Percentiles rank a stretch among this genome's conserved stretches.
phyloP scores from a whole-genome alignment of 1,139 yeast species.

The Torulaspora pretoriensis region DNA sequence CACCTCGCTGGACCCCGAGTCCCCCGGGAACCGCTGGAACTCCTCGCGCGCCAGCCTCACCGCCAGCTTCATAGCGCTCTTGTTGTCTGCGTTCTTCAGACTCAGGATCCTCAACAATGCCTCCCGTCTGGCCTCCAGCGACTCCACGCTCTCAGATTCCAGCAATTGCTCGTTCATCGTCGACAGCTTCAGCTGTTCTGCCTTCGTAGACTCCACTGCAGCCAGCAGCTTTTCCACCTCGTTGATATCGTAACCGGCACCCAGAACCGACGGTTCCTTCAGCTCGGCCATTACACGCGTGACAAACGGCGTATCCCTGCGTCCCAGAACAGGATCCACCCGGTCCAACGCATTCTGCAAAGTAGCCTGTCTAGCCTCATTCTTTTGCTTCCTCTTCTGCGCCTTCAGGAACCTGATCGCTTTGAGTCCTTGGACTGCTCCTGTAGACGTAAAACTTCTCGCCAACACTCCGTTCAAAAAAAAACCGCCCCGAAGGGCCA shows the following conservation, averaged over 20 bases:
- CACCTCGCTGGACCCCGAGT: conserved; percentile 92
- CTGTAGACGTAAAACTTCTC: conserved; percentile 9
- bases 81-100: conserved; percentile 63
- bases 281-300: conserved; percentile 62
- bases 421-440: conserved; percentile 24
- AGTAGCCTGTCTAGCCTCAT: conserved; percentile 36
- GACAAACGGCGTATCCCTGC: conserved; percentile 61
- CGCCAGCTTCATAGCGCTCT: conserved; percentile 58
- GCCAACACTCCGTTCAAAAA: background rate
- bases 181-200: conserved; percentile 39
- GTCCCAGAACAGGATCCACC: conserved; percentile 82
- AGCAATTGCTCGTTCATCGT: conserved; percentile 27
- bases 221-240: conserved; percentile 73
- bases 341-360: conserved; percentile 29
- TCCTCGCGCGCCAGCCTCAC: conserved; percentile 65
- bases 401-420: conserved; percentile 34
- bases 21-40: conserved; percentile 80
- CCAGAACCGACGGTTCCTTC: conserved; percentile 55
- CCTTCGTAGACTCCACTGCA: conserved; percentile 68
- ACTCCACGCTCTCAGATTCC: conserved; percentile 35
- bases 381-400: conserved; percentile 38
- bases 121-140: conserved; percentile 59
- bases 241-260: conserved; percentile 53
- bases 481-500: conserved; percentile 5
- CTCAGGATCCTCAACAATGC: conserved; percentile 69